Base-by-base conservation (phyloP, 345 rosid genomes). In the Garcia nutans region DNA sequence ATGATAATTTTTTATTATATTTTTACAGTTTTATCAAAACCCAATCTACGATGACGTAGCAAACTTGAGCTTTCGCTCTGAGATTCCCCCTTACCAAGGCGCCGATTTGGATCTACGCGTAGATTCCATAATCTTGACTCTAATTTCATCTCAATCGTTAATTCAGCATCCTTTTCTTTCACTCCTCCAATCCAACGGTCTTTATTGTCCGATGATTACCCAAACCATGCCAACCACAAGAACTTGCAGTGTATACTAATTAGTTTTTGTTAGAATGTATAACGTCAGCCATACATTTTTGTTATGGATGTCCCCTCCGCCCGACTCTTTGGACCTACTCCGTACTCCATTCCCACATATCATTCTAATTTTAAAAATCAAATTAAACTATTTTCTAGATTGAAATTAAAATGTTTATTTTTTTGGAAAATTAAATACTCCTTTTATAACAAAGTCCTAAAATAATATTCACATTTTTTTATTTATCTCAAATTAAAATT, bases 271-370 rank as follows among this genome's bases (percentile, higher is more conserved):
- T 23, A 22, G 44, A 68, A 54, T 26, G 31, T 11, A 31, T 68
- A 73, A 57, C 56, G 52, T 65, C 72, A 47, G 60, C 73, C 76
- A 65, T 31, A 55, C 68, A 68, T 31, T 26, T 64, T 28, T 50
- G 50, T 74, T 28, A 66, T 9, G 63, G 63, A 26, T 68, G 58
- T 45, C 45, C 82, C 75, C 75, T 81, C 79, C 77, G 63, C 77
- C 75, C 17, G 77, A 57, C 24, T 56, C 15, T 20, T 41, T 7
- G 69, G 76, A 26, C 76, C 78, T 47, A 58, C 7, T 70, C 11
- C 0, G 8, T 62, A 50, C 3, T 73, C 8, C 1, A 11, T 55
- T 5, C 31, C 52, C n/a, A 31, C n/a, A 19, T 8, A 8, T 5
- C 41, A 37, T 37, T 3, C 2, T 1, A 19, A 6, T 44, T 0